Evolutionary conservation across 371 early-diverging fungal species (phyloP), one percentile per base, ranked within the genome.

Genomic region (Circinella umbellata): DNA sequence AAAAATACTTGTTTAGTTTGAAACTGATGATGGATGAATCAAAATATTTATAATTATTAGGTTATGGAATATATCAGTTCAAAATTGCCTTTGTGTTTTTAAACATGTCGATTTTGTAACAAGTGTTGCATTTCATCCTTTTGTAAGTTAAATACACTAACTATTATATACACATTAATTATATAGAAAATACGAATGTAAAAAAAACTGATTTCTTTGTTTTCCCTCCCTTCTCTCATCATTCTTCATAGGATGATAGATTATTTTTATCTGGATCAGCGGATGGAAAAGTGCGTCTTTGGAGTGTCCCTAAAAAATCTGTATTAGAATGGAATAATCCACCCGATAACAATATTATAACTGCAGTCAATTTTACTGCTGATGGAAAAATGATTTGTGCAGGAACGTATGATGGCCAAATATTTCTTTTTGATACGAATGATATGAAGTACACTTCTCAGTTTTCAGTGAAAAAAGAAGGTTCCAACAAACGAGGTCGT

Each of bases 101-200:
- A 79, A 80, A 20, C 96, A 96, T 74, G 67, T 79, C 15, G 95
- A 94, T 74, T 87, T 89, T 27, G 95, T 96, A 3, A 89, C 94
- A 3, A 83, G 91, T 37, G 90, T 95, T 5, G 82, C 86, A 0
- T 97, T 97, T 70, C 95, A 94, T 73, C 96, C 96, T 63, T 82
- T 79, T 76, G 84, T 83, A 76, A 59, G 47, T 20, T 17, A 35
- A 53, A 4, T n/a, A 6, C 47, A 49, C 47, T 64, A 27, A 2
- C 27, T 27, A 27, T 27, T 27, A 0, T 27, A 27, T 27, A 27
- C 27, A 27, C 27, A n/a, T n/a, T 27, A 27, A 27, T 27, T 1
- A 46, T 14, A 63, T 38, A 17, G 1, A 39, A 37, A 47, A 20
- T 14, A 15, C 17, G 14, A 15, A 14, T 62, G 47, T n/a, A n/a